Base-by-base conservation (phyloP, 192 early-diverging fungal species). In the Spinellus fusiger region DNA sequence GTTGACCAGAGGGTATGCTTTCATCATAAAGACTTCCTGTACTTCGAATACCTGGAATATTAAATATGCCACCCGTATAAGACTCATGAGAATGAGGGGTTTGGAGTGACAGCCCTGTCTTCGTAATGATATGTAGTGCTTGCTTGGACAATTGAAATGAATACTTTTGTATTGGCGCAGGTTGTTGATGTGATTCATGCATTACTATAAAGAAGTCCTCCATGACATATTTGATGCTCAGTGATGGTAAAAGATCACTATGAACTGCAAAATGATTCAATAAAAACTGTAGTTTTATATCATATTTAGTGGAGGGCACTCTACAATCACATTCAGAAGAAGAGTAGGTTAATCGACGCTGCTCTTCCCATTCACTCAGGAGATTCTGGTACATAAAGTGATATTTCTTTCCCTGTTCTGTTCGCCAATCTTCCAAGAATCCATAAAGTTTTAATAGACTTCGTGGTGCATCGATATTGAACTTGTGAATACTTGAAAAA, bases 391-490 rank as follows among this genome's bases (percentile, higher is more conserved):
- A 83, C 60, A 89, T 66, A 61, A 89, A 86, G 57, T 87, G 84
- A 66, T 86, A 88, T 10, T 69, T 64, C 32, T 76, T 67, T 32
- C 78, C 66, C 44, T 84, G 80, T 52, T 89, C 86, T 27, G 82
- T 81, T 0, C 81, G 71, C 90, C 90, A 93, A 29, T 86, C 81
- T 54, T 87, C 86, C n/a, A 89, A 73, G 65, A 93, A 91, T 3
- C 77, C 68, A 50, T 89, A 85, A 10, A 93, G 48, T 38, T 84
- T 84, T n/a, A 93, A 58, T 12, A 93, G 65, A 55, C 86, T 89
- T 44, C 83, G 74, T 5, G 83, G 85, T 0, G 82, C 56, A 31
- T 73, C 65, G 31, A 85, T 51, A 27, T 68, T 56, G 25, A 85
- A 60, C 16, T 64, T 64, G 57, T 76, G 65, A 35, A 85, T 62